These are phyloP conservation scores for Zasmidium angulare DNA, from an alignment of 2,329 filamentous ascomycete species.

Conservation along the genomic window DNA sequence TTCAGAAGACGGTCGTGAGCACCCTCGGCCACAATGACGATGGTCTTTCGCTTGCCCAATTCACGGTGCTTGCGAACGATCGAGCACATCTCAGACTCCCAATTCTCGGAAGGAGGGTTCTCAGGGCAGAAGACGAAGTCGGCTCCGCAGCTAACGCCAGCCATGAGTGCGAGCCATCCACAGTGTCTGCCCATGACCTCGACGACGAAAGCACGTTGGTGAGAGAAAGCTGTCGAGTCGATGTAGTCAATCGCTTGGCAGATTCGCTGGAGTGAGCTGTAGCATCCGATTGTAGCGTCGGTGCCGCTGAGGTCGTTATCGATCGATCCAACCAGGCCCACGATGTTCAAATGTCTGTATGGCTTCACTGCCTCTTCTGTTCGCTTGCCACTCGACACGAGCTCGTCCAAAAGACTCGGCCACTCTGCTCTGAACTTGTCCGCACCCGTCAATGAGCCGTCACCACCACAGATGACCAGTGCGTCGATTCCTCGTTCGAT, in stretches of 20 bases:
- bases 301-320: conserved; percentile 98
- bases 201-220: conserved; percentile 94
- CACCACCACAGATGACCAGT: conserved; percentile 93
- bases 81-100: conserved; percentile 83
- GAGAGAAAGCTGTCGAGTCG: conserved; percentile 89
- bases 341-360: conserved; percentile 88
- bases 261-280: conserved; percentile 87
- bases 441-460: conserved; percentile 92
- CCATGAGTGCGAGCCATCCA: conserved; percentile 95
- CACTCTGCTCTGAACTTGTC: conserved; percentile 92
- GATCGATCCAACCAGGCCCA: conserved; percentile 93
- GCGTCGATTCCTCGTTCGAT: conserved; percentile 90
- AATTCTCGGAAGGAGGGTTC: conserved; percentile 81
- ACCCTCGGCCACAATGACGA: conserved; percentile 95
- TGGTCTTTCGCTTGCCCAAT: conserved; percentile 93
- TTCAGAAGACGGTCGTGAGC: conserved; percentile 81
- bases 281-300: conserved; percentile 95
- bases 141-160: conserved; percentile 88
- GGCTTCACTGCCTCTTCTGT: conserved; percentile 68
- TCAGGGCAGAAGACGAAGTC: conserved; percentile 98
- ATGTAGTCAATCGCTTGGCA: conserved; percentile 97
- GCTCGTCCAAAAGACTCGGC: conserved; percentile 82
- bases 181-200: conserved; percentile 99
- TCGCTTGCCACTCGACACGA: conserved; percentile 73
- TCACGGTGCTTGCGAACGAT: conserved; percentile 78